phyloP scores from a whole-genome alignment of 164 flowering plant genomes.

The Litsea cubeba region DNA sequence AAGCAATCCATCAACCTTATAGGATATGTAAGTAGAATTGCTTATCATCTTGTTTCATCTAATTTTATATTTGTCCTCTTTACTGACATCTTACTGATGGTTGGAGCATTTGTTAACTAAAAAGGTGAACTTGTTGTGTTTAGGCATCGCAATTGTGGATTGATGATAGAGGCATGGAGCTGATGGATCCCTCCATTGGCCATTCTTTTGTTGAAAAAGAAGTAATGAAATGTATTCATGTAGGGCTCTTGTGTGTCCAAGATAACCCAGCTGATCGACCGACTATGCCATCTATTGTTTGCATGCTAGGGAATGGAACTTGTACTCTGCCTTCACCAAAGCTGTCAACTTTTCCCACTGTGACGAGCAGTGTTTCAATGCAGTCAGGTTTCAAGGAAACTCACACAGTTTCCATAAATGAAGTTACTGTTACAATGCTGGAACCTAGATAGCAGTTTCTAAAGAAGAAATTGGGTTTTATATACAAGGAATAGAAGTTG shows the following conservation, averaged over 20 bases:
- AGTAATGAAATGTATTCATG: not conserved
- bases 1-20: not conserved
- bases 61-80: not conserved
- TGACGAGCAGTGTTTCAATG: not conserved
- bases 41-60: not conserved
- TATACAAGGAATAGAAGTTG: too few relatives aligned
- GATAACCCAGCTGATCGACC: not conserved
- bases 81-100: not conserved
- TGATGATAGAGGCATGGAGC: not conserved
- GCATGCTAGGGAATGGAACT: not conserved
- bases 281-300: not conserved
- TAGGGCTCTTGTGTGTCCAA: slow-evolving; percentile 2
- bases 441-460: not conserved
- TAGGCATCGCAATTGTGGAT: not conserved
- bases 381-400: not conserved
- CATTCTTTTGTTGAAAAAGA: not conserved
- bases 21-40: slow-evolving; percentile 2
- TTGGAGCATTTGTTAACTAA: not conserved
- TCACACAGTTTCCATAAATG: not conserved
- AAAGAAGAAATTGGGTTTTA: too few relatives aligned
- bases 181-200: not conserved
- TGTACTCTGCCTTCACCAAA: not conserved
- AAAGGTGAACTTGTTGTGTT: not conserved
- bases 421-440: not conserved
- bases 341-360: not conserved